Evolutionary conservation across 768 basidiomycete species (phyloP), one percentile per base, ranked within the genome.

Genomic region (Rhizopogon salebrosus): DNA sequence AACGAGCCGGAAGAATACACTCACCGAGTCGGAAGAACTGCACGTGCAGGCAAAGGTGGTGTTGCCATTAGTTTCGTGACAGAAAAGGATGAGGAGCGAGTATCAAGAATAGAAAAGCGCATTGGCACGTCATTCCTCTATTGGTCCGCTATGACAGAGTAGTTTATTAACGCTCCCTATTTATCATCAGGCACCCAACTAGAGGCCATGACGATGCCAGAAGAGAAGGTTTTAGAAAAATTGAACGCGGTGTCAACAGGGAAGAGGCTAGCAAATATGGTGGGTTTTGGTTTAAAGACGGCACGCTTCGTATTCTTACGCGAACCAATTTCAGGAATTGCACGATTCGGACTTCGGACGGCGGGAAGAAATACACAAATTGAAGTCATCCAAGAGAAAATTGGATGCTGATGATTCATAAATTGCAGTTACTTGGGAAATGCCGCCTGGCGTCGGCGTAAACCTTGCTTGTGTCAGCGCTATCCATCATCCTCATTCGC

Each of bases 31-130:
- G 94, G 94, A 40, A 72, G 94, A 63, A 98, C 94, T 22, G 94
- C 94, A 27, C 84, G 94, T 61, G 89, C 87, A 10, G 97, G 97
- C 6, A 79, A 83, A 61, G 89, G 87, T 3, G 97, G 97, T 62
- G 73, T 94, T 45, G 92, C 92, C 1, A 77, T 98, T 26, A 98
- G 94, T 62, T 91, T 98, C 64, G 89, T 98, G 49, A 97, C 95
- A 2, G 95, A 98, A 70, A 76, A 80, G 40, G 97, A 98, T 65
- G 92, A 95, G 62, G 85, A 92, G 50, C 75, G 86, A 42, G 82
- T 99, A 37, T 58, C 90, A 60, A 79, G 70, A 55, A 88, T 99
- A 52, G 97, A 99, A 70, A 78, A 80, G 34, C 83, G 92, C 16
- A 94, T 98, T 54, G 80, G 93, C 94, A 64, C 69, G 87, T 76